These are phyloP conservation scores for Aphanomyces cochlioides DNA, from an alignment of 352 stramenopile species.

Conservation along the genomic window DNA sequence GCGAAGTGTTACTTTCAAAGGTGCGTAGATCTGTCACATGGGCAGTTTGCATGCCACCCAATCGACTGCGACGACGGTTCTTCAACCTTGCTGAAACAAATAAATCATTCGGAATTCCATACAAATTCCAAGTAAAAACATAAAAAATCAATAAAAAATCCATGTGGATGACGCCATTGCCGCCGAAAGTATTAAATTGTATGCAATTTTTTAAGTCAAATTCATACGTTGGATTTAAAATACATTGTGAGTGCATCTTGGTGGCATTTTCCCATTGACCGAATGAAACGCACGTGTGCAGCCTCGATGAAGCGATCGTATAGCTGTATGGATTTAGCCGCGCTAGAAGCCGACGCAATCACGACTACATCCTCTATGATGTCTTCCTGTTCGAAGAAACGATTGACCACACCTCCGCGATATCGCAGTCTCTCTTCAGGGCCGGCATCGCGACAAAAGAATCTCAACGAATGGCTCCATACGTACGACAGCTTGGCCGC, in stretches of 20 bases:
- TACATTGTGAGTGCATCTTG: conserved; percentile 7
- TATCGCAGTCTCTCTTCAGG: conserved; percentile 17
- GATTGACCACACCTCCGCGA: conserved; percentile 8
- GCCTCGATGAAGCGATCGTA: conserved; percentile 21
- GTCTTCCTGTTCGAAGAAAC: conserved; percentile 7
- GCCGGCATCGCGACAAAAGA: neutral
- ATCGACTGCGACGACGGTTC: neutral
- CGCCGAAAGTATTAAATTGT: no score
- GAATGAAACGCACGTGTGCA: conserved; percentile 23
- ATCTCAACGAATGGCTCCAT: conserved; percentile 11
- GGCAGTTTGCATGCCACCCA: neutral
- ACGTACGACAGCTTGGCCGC: conserved; percentile 6
- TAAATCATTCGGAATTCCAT: conserved; percentile 4
- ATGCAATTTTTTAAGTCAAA: no score
- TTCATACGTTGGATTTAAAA: neutral
- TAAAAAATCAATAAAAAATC: neutral
- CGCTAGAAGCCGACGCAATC: conserved; percentile 8
- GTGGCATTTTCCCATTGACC: conserved; percentile 7
- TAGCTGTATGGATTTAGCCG: conserved; percentile 25
- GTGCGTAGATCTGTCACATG: conserved; percentile 23
- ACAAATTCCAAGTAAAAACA: neutral
- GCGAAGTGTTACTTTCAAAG: neutral
- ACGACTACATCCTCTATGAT: neutral
- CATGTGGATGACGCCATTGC: no score
- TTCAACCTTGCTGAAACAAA: neutral